Percentiles rank a stretch among this genome's conserved stretches.
Conservation (phyloP, 1,139 yeast species). For the Geotrichum aggregatum region DNA sequence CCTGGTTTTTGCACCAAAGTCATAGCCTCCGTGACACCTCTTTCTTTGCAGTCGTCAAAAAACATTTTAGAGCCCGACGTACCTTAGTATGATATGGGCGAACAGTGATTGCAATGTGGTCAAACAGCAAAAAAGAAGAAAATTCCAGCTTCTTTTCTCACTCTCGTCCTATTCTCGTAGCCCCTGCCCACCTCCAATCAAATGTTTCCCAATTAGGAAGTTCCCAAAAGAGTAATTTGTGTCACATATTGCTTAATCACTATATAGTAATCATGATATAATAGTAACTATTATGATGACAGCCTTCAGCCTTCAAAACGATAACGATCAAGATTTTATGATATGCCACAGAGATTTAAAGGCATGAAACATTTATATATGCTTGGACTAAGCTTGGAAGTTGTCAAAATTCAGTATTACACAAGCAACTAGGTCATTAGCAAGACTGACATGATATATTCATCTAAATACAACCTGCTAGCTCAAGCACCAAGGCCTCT, state of each 20-base stretch:
- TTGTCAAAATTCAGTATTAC: neutral
- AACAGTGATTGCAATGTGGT: no score
- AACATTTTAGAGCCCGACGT: neutral
- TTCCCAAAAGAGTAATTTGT: neutral
- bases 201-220: slow-evolving; percentile 5
- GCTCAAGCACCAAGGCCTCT: slow-evolving; percentile 29
- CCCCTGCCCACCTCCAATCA: neutral
- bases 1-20: no score
- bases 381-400: no score
- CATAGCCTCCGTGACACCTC: neutral
- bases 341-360: no score
- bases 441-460: neutral
- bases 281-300: no score
- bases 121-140: no score
- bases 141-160: no score
- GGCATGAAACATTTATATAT: no score
- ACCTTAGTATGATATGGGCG: neutral
- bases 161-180: no score
- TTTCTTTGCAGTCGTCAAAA: neutral
- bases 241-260: slow-evolving; percentile 1
- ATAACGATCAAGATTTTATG: no score
- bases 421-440: no score
- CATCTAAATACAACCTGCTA: neutral
- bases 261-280: neutral
- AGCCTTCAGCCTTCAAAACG: no score